phyloP scores from a whole-genome alignment of 345 rosid genomes.

The Gossypium turneri region DNA sequence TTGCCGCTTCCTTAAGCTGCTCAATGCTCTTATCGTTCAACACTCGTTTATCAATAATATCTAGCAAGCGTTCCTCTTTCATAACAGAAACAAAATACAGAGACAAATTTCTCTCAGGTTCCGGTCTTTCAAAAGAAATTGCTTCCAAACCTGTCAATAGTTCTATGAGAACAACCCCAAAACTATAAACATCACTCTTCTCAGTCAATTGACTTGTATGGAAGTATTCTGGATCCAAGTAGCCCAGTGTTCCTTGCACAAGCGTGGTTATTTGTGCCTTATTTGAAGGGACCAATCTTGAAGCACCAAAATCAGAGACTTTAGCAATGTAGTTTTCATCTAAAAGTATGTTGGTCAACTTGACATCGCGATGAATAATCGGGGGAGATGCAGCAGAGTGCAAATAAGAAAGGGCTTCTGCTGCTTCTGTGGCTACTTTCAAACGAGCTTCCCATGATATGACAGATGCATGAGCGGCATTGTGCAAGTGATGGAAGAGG shows the following conservation, averaged over 20 bases:
- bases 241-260: constrained; percentile 43
- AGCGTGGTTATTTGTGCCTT: constrained; percentile 29
- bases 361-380: constrained; percentile 42
- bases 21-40: not conserved
- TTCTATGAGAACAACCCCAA: constrained; percentile 44
- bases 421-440: constrained; percentile 33
- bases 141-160: constrained; percentile 28
- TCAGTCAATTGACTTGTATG: constrained; percentile 32
- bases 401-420: constrained; percentile 36
- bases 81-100: constrained; percentile 20
- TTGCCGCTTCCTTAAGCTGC: not conserved
- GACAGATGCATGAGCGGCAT: not conserved
- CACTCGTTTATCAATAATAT: not conserved
- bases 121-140: constrained; percentile 20
- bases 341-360: constrained; percentile 39
- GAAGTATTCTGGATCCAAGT: constrained; percentile 43
- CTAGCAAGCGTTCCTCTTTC: not conserved
- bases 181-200: constrained; percentile 54
- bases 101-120: constrained; percentile 22
- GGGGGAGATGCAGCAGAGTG: constrained; percentile 41
- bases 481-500: constrained; percentile 21
- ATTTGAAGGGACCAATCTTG: constrained; percentile 36
- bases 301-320: constrained; percentile 52
- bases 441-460: constrained; percentile 34
- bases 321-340: constrained; percentile 35